These are phyloP conservation scores for Pisolithus orientalis DNA, from an alignment of 768 basidiomycete species.

Conservation along the genomic window DNA sequence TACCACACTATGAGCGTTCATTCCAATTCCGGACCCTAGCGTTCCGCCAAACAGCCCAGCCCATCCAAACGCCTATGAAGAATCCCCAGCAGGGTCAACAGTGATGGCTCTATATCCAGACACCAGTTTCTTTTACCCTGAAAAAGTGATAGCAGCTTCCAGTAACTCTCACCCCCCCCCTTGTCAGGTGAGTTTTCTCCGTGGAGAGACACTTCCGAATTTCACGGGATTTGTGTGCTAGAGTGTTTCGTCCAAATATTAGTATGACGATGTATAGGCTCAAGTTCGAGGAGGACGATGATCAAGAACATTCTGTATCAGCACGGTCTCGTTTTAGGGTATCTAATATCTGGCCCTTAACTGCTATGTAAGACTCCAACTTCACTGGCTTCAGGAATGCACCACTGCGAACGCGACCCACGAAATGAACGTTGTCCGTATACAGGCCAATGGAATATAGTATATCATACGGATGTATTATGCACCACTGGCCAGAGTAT, in stretches of 20 bases:
- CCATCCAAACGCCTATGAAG: slow-evolving; percentile 64
- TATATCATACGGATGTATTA: too few relatives aligned
- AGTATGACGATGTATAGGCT: slow-evolving; percentile 59
- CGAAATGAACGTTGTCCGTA: too few relatives aligned
- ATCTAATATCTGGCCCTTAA: too few relatives aligned
- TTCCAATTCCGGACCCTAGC: slow-evolving; percentile 73
- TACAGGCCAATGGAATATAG: too few relatives aligned
- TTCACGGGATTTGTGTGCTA: slow-evolving; percentile 8
- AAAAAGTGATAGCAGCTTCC: slow-evolving; percentile 70
- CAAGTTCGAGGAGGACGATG: slow-evolving; percentile 86
- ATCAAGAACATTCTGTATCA: slow-evolving; percentile 71
- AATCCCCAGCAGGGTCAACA: slow-evolving; percentile 62
- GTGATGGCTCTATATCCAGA: slow-evolving; percentile 90
- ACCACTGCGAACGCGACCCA: too few relatives aligned
- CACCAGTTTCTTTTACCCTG: slow-evolving; percentile 86
- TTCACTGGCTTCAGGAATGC: too few relatives aligned
- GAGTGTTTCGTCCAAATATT: slow-evolving; percentile 35
- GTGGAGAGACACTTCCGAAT: neutral
- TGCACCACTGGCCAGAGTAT: too few relatives aligned
- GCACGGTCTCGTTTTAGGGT: slow-evolving; percentile 38
- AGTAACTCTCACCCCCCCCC: slow-evolving; percentile 31
- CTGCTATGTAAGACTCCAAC: too few relatives aligned
- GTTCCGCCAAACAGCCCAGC: slow-evolving; percentile 51
- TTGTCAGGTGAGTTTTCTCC: slow-evolving; percentile 29
- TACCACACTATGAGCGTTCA: slow-evolving; percentile 63